Conservation (phyloP, 495 filamentous ascomycete species). For the Penicillium fimorum region DNA sequence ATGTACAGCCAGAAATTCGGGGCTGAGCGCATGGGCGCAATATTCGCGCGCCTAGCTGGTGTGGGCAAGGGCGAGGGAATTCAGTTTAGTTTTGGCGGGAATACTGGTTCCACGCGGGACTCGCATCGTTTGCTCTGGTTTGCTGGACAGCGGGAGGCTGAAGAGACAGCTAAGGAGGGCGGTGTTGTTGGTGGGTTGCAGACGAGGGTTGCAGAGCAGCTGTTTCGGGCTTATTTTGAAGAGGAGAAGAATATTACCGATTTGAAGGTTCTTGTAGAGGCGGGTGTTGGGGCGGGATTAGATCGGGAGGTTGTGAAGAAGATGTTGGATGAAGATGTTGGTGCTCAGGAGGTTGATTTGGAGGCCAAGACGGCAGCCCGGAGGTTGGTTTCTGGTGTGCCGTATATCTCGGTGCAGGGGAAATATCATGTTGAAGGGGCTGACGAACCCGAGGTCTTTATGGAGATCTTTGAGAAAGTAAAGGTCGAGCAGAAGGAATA, state of each 20-base stretch:
- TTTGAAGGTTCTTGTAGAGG: slow-evolving; percentile 55
- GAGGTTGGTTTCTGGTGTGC: slow-evolving; percentile 66
- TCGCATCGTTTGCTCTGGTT: slow-evolving; percentile 73
- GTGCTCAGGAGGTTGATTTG: slow-evolving; percentile 61
- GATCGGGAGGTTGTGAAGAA: slow-evolving; percentile 55
- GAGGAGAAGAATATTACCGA: slow-evolving; percentile 74
- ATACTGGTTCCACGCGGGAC: slow-evolving; percentile 74
- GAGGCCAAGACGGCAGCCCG: slow-evolving; percentile 61
- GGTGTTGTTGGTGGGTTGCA: slow-evolving; percentile 44
- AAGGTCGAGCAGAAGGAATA: slow-evolving; percentile 37
- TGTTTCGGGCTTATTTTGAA: slow-evolving; percentile 77
- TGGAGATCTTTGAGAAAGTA: slow-evolving; percentile 53
- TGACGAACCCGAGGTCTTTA: slow-evolving; percentile 57
- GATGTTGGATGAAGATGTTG: slow-evolving; percentile 65
- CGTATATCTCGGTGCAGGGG: slow-evolving; percentile 68
- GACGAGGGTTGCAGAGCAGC: slow-evolving; percentile 60
- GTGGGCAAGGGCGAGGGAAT: slow-evolving; percentile 67
- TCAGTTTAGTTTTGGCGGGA: slow-evolving; percentile 68
- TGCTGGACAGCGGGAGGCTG: slow-evolving; percentile 55
- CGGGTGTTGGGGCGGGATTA: slow-evolving; percentile 63
- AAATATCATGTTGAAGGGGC: slow-evolving; percentile 63
- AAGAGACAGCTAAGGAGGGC: slow-evolving; percentile 21
- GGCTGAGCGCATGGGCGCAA: slow-evolving; percentile 52
- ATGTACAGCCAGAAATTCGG: slow-evolving; percentile 60
- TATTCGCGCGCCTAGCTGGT: slow-evolving; percentile 55